Conservation (phyloP, 129 eudicot species). For the Escallonia herrerae region DNA sequence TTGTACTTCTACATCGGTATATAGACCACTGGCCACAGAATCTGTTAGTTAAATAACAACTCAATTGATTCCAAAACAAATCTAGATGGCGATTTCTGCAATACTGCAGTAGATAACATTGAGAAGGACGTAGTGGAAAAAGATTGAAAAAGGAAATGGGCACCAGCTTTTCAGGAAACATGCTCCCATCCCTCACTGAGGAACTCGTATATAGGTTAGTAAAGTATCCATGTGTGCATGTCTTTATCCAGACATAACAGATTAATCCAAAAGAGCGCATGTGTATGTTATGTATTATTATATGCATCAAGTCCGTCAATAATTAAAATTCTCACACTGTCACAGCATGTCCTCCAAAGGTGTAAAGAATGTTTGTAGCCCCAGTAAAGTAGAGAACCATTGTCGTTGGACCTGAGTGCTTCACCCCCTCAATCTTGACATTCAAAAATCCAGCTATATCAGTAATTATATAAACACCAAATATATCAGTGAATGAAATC, state of each 20-base stretch:
- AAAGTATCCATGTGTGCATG: conserved; percentile 4
- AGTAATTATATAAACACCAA: background rate
- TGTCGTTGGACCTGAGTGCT: conserved; percentile 70
- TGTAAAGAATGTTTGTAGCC: conserved; percentile 83
- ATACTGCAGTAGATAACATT: background rate
- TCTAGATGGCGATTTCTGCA: background rate
- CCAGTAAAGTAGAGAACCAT: conserved; percentile 81
- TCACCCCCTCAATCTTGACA: conserved; percentile 73
- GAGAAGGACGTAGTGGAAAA: background rate
- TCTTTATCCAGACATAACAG: conserved; percentile 2
- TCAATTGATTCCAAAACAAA: background rate
- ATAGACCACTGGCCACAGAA: no score
- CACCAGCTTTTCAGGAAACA: conserved; percentile 23
- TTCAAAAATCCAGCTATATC: background rate
- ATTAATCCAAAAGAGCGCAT: background rate
- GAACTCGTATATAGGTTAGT: conserved; percentile 1
- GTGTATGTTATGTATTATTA: background rate
- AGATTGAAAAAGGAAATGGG: background rate
- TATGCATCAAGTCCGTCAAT: conserved; percentile 6
- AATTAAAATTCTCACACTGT: conserved; percentile 50
- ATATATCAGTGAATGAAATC: background rate
- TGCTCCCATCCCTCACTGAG: conserved; percentile 16
- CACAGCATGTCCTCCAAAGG: conserved; percentile 93
- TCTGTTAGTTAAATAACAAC: no score
- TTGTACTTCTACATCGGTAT: no score